Evolutionary conservation across 352 stramenopile species (phyloP), one percentile per base, ranked within the genome.

Genomic region (Phytophthora tubulina): DNA sequence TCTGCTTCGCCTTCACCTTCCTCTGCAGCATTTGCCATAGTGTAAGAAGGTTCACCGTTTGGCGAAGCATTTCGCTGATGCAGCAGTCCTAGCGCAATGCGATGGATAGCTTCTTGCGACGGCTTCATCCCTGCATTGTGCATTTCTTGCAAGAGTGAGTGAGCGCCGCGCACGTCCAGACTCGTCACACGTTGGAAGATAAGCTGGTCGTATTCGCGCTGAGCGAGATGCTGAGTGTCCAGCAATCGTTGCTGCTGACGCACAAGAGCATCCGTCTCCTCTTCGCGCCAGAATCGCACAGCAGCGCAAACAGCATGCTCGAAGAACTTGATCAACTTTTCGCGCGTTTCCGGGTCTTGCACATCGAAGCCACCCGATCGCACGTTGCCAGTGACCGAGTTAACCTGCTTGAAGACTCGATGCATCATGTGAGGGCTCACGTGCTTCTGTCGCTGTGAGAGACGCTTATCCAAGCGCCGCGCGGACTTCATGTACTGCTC

Each of bases 401-500:
- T 86, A 33, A 91, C 75, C 55, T 84, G 63, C 27, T 75, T 70
- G 54, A 87, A 94, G 6, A 94, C 76, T n/a, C 89, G 89, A 7
- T 61, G 52, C 81, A 94, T 91, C 70, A 94, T 78, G 62, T 94
- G 81, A 2, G 74, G 73, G 15, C 73, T 80, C 31, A 89, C 70
- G 32, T 82, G 59, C 50, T 82, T 78, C 59, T 87, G 82, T 35
- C 67, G 75, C n/a, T 78, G 71, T 36, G 67, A 54, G n/a, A 96
- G 73, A 6, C 85, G 82, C 60, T 70, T 74, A 30, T 86, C 82
- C 58, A 86, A 84, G 11, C 86, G 85, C 60, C 81, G 86, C 7
- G 79, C 87, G 11, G 72, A 78, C 35, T 85, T 90, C 86, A 92
- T 90, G 75, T 92, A 94, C 67, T 96, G 85, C 48, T 85, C 82